Base-by-base conservation (phyloP, 78 protist genomes). In the Monosiga brevicollis region DNA sequence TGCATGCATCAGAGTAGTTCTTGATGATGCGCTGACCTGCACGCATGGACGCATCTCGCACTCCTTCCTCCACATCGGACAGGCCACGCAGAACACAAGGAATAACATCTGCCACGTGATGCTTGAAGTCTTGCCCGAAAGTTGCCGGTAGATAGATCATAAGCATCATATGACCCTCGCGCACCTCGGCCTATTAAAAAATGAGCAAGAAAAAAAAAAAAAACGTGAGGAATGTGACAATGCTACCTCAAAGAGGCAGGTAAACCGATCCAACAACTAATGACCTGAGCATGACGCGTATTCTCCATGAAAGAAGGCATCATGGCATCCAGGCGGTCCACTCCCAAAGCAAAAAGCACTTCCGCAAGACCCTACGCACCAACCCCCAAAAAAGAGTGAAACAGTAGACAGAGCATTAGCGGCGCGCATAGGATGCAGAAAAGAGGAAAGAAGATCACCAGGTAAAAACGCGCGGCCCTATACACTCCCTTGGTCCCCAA, bases 21-120 rank as follows among this genome's bases (percentile, higher is more conserved):
- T 1, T 83, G 62, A 94, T 89, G 29, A 96, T 79, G 22, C 87
- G 83, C 49, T 90, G 90, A 6, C 97, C 96, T 26, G 96, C 95
- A 54, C 78, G 35, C 76, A 91, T 84, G 36, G 96, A 93, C 39
- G 86, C 87, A 35, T 86, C 90, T 54, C 97, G 94, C 55, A 95
- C 97, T 29, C 55, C 36, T 83, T 93, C 97, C 9, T 78, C 42
- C 42, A 89, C 93, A 88, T 93, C 98, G 11, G 95, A 35, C 35
- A 77, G 71, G 43, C 81, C 81, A 36, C 42, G 9, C 39, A 77
- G 81, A 1, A 93, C 86, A n/a, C 55, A 49, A 38, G 90, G 89
- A 0, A 94, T 54, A 3, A 94, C 84, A 22, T 39, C 42, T 72
- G 83, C 80, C 15, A 91, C 85, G 54, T 76, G 82, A n/a, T 78